These are phyloP conservation scores for Tylopilus cervinicoccineus DNA, from an alignment of 768 basidiomycete genomes.

Conservation along the genomic window DNA sequence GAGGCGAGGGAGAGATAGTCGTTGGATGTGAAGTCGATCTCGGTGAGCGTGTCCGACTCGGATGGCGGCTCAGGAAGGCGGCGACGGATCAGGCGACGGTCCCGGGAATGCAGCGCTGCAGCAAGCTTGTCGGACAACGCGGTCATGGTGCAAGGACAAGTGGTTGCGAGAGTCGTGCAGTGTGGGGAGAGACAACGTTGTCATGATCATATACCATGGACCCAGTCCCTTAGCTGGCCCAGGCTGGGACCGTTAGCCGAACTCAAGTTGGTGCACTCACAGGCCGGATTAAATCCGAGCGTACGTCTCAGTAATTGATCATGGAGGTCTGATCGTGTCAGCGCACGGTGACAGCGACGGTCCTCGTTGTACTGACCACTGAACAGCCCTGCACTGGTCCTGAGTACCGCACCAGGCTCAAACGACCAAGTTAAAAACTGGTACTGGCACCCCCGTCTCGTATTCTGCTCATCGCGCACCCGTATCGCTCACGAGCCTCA, in stretches of 20 bases:
- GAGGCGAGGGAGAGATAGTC: constrained; percentile 85
- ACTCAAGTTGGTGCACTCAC: no score
- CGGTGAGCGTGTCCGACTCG: constrained; percentile 33
- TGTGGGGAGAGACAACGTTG: not conserved
- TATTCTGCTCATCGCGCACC: no score
- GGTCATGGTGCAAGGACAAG: constrained; percentile 20
- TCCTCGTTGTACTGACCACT: no score
- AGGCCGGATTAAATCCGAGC: no score
- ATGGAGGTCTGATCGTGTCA: no score
- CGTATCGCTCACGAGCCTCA: not conserved
- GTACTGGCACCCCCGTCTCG: no score
- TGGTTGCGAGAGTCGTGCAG: not conserved
- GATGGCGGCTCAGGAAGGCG: constrained; percentile 55
- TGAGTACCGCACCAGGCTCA: constrained; percentile 5
- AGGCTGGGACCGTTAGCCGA: no score
- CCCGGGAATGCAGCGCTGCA: constrained; percentile 59
- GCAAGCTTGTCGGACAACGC: constrained; percentile 39
- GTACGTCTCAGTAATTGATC: no score
- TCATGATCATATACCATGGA: no score
- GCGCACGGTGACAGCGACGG: no score
- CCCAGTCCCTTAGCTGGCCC: no score
- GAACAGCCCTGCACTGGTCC: not conserved
- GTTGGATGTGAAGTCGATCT: constrained; percentile 78
- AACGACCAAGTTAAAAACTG: no score
- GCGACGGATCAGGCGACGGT: constrained; percentile 64